Base-by-base conservation (phyloP, 768 basidiomycete species). In the Daedaleopsis nitida region DNA sequence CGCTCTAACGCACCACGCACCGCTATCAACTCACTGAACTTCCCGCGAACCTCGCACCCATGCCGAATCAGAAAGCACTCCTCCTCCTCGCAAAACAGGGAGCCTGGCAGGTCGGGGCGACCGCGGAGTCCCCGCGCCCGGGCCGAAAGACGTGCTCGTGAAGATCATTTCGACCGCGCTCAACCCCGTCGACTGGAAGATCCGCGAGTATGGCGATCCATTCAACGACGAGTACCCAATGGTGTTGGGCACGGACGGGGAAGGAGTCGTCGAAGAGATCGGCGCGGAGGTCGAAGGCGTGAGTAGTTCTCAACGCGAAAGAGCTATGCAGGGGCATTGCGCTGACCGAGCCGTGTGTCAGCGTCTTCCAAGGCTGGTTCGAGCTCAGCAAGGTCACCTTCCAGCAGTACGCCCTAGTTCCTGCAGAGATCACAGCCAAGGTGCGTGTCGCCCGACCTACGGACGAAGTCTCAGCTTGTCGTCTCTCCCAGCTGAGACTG, bases 201-300 rank as follows among this genome's bases (percentile, higher is more conserved):
- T 72, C n/a, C 72, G 69, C 34, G 59, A 24, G 59, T 67, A 16
- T 38, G 63, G 52, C 21, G 4, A 61, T 1, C 27, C 27, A 7
- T 32, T 32, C 27, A 32, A 3, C 27, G 7, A 3, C 27, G 27
- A 32, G 1, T 81, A 64, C 63, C 81, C 78, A 14, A 66, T 47
- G 37, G 42, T 69, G 9, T 39, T 63, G 4, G 66, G 68, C 10
- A 44, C 51, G 1, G 66, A 69, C 55, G 57, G 37, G 34, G 74
- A 80, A 0, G 81, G 81, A 1, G 63, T 70, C 12, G 76, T 83
- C 19, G 73, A 74, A 34, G 69, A 68, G 13, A 65, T 79, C 21
- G 81, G 80, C 14, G 69, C 74, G 27, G 76, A 72, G 6, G 79
- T 80, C 0, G 63, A 57, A 13, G 59, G 65, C 19, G 77, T 76